Evolutionary conservation across 768 basidiomycete genomes (phyloP).

Genomic region (Termitomyces eurrhizus): DNA sequence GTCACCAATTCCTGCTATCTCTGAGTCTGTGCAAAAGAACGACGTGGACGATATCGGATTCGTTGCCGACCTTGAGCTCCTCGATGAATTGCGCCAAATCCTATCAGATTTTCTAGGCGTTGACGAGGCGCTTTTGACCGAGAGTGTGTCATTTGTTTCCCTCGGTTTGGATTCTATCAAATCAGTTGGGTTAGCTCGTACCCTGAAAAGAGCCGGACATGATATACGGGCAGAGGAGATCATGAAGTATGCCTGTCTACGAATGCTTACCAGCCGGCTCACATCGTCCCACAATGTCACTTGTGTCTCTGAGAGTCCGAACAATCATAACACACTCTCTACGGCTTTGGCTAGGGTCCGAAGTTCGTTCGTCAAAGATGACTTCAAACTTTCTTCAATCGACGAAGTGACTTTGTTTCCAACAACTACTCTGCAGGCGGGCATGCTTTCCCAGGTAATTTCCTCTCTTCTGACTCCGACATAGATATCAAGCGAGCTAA

Average conservation of each 20-base stretch:
- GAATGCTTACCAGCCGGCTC: constrained; percentile 10
- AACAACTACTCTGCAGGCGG: constrained; percentile 41
- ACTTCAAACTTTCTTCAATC: constrained; percentile 17
- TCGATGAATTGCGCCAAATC: constrained; percentile 15
- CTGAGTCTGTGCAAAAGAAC: neutral
- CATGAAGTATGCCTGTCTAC: constrained; percentile 26
- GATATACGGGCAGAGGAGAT: constrained; percentile 32
- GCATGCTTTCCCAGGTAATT: constrained; percentile 46
- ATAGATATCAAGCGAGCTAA: neutral
- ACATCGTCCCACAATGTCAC: neutral
- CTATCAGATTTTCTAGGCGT: constrained; percentile 26
- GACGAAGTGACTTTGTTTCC: constrained; percentile 35
- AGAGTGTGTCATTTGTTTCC: constrained; percentile 35
- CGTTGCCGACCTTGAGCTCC: constrained; percentile 14
- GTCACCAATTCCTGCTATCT: neutral
- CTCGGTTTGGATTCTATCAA: constrained; percentile 46
- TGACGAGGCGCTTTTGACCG: constrained; percentile 16
- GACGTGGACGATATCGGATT: neutral
- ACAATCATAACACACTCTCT: neutral
- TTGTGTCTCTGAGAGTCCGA: neutral
- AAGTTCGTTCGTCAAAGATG: constrained; percentile 11
- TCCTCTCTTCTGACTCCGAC: neutral
- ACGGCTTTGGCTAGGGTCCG: neutral
- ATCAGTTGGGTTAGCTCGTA: constrained; percentile 38
- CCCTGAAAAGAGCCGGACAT: constrained; percentile 29